Conservation (phyloP, 805 yeast genomes). For the Candida rishiriensis region DNA sequence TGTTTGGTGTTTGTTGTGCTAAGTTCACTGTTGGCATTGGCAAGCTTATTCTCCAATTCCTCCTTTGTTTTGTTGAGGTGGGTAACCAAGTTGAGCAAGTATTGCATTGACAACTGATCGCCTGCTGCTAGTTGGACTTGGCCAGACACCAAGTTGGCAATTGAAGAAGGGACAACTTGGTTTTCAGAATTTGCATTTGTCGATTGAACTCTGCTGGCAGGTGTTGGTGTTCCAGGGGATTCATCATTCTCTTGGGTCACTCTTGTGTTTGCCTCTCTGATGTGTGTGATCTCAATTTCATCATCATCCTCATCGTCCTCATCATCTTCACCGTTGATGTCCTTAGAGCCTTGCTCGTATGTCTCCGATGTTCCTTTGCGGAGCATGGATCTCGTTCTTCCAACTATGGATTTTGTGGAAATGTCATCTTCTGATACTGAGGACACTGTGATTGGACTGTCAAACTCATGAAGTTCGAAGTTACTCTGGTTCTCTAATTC, state of each 20-base stretch:
- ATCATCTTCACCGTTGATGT: neutral
- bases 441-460: no score
- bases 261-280: no score
- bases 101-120: slow-evolving; percentile 15
- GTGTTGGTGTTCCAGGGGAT: slow-evolving; percentile 1
- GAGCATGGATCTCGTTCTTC: no score
- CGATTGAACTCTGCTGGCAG: neutral
- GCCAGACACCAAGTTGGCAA: neutral
- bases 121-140: no score
- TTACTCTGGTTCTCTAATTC: no score
- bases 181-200: neutral
- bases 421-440: no score
- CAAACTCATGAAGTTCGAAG: no score
- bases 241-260: neutral
- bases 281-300: neutral
- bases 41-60: slow-evolving; percentile 5
- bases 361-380: neutral
- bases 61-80: slow-evolving; percentile 10
- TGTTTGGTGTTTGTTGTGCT: slow-evolving; percentile 5
- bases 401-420: no score
- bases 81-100: slow-evolving; percentile 15
- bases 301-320: neutral
- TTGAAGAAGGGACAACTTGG: neutral
- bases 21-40: slow-evolving; percentile 4
- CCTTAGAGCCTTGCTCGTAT: neutral